A percentile compares a stretch with the other conserved stretches of the same genome.
Conservation (phyloP, 2,329 filamentous ascomycete species). For the Apiospora rasikravindrae region DNA sequence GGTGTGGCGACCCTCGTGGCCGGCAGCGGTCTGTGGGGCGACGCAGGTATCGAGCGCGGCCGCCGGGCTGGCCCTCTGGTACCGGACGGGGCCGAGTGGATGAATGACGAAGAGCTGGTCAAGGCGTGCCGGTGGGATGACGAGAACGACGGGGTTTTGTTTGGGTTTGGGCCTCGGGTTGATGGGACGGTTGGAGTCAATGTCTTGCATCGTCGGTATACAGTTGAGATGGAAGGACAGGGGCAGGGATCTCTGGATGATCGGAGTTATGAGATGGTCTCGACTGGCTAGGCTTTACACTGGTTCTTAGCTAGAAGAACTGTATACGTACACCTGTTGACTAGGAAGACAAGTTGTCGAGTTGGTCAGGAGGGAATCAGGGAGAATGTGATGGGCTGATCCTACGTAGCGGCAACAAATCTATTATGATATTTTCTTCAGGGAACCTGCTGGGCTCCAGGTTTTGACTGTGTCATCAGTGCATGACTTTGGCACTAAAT, state of each 20-base stretch:
- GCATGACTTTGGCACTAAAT: too few relatives aligned
- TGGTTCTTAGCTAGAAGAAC: background rate
- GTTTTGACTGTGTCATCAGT: too few relatives aligned
- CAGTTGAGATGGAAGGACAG: background rate
- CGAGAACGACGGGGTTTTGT: background rate
- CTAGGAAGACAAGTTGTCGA: background rate
- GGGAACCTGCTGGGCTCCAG: too few relatives aligned
- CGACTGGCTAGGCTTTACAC: background rate
- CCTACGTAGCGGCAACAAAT: too few relatives aligned
- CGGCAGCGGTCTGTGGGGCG: slow-evolving; percentile 32
- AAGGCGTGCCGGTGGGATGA: slow-evolving; percentile 25
- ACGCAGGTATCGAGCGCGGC: background rate
- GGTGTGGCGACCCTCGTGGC: slow-evolving; percentile 35
- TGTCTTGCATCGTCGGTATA: background rate
- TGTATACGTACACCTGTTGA: too few relatives aligned
- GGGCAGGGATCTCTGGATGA: background rate
- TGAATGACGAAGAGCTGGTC: slow-evolving; percentile 28
- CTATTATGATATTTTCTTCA: too few relatives aligned
- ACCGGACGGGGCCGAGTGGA: slow-evolving; percentile 36
- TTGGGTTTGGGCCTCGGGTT: slow-evolving; percentile 27
- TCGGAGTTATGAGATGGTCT: background rate
- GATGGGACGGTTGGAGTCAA: background rate
- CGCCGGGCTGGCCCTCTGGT: slow-evolving; percentile 21
- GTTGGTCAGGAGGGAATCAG: background rate
- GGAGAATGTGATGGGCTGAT: too few relatives aligned